These are phyloP conservation scores for Syncephalastrum racemosum DNA, from an alignment of 371 early-diverging fungal genomes.

Conservation along the genomic window DNA sequence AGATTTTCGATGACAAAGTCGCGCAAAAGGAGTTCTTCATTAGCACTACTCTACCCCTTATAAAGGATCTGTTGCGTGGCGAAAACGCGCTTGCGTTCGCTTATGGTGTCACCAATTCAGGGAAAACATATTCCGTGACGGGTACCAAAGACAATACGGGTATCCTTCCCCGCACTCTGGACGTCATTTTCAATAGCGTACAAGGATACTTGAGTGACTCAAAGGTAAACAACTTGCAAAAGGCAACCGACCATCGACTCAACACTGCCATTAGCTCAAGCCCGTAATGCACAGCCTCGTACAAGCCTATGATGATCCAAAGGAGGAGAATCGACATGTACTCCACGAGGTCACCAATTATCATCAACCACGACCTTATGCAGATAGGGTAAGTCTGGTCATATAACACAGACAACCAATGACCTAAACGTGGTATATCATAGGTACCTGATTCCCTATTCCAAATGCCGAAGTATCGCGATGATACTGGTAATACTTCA, in stretches of 20 bases:
- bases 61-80: conserved; percentile 53
- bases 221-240: conserved; percentile 18
- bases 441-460: no score
- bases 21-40: conserved; percentile 60
- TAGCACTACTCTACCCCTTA: conserved; percentile 57
- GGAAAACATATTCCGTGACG: conserved; percentile 78
- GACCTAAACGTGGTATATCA: no score
- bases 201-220: conserved; percentile 29
- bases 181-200: conserved; percentile 57
- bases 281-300: conserved; percentile 51
- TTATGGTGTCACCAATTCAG: conserved; percentile 81
- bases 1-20: conserved; percentile 54
- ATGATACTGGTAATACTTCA: no score
- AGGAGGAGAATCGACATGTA: conserved; percentile 34
- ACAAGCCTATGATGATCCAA: conserved; percentile 26
- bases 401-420: no score
- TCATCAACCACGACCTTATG: no score
- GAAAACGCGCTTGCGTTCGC: conserved; percentile 69
- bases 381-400: no score
- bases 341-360: conserved; percentile 16
- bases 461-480: no score
- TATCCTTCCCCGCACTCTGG: conserved; percentile 61
- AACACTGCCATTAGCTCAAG: conserved; percentile 24
- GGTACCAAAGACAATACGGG: conserved; percentile 58
- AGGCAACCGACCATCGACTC: background rate